These are phyloP conservation scores for Scutellaria barbata DNA, from an alignment of 257 asterid genomes.

Conservation along the genomic window DNA sequence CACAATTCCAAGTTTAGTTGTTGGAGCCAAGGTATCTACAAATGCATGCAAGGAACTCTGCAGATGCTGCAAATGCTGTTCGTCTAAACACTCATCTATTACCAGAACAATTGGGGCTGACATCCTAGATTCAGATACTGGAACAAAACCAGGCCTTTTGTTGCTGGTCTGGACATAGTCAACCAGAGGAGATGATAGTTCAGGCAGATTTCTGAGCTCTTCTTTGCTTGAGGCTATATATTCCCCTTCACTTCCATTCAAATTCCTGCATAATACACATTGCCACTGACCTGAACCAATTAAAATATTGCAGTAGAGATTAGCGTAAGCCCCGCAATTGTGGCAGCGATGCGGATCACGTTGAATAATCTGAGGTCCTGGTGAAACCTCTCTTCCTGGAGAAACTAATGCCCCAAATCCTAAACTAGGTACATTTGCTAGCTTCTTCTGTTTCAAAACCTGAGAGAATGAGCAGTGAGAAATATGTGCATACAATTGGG, in stretches of 20 bases:
- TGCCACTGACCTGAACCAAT: constrained; percentile 98
- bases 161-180: constrained; percentile 80
- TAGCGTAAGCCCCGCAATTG: constrained; percentile 90
- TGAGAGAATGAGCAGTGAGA: constrained; percentile 41
- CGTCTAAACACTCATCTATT: constrained; percentile 93
- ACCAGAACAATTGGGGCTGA: constrained; percentile 85
- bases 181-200: constrained; percentile 73
- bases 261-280: constrained; percentile 81
- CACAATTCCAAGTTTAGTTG: constrained; percentile 83
- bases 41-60: constrained; percentile 97
- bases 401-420: constrained; percentile 95
- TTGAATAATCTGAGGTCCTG: constrained; percentile 88
- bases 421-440: constrained; percentile 78
- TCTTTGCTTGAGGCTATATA: constrained; percentile 82
- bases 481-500: not conserved
- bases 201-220: constrained; percentile 79
- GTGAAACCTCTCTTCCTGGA: constrained; percentile 79
- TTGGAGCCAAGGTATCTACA: constrained; percentile 85
- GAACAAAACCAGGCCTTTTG: constrained; percentile 79
- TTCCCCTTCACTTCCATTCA: constrained; percentile 92
- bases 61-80: constrained; percentile 85
- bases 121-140: constrained; percentile 79
- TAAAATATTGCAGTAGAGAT: constrained; percentile 84
- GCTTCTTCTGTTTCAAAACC: constrained; percentile 90
- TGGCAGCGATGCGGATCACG: constrained; percentile 94